Evolutionary conservation across 73 alveolate species (phyloP).

Genomic region (Paramecium primaurelia): DNA sequence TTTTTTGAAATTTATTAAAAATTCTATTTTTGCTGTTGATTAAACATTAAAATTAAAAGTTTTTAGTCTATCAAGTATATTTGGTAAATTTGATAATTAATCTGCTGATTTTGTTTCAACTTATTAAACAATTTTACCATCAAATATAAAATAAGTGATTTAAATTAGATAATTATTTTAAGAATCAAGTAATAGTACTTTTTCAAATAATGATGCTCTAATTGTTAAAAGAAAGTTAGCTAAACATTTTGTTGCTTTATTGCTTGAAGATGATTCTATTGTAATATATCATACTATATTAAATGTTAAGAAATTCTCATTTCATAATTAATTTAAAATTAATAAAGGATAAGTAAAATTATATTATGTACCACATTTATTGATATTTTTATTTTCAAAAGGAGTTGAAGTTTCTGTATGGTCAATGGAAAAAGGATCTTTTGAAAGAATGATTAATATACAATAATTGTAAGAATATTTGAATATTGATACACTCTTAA

Average conservation of each 20-base stretch:
- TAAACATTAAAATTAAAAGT: not conserved
- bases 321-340: not conserved
- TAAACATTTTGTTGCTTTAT: slow-evolving; percentile 20
- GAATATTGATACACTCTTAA: not conserved
- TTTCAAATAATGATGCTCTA: not conserved
- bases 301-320: not conserved
- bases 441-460: slow-evolving; percentile 1
- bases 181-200: not conserved
- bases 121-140: not conserved
- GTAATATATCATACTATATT: slow-evolving; percentile 6
- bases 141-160: not conserved
- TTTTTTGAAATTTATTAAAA: not conserved
- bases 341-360: not conserved
- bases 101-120: not conserved
- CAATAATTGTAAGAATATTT: not conserved
- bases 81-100: slow-evolving; percentile 36
- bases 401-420: slow-evolving; percentile 9
- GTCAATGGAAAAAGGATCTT: slow-evolving; percentile 35
- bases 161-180: not conserved
- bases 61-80: not conserved
- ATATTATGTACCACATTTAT: not conserved
- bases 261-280: slow-evolving; percentile 3
- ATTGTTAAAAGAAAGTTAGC: not conserved
- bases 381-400: not conserved
- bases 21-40: slow-evolving; percentile 35